Base-by-base conservation (phyloP, 2,329 filamentous ascomycete species). In the Diaporthe amygdali region DNA sequence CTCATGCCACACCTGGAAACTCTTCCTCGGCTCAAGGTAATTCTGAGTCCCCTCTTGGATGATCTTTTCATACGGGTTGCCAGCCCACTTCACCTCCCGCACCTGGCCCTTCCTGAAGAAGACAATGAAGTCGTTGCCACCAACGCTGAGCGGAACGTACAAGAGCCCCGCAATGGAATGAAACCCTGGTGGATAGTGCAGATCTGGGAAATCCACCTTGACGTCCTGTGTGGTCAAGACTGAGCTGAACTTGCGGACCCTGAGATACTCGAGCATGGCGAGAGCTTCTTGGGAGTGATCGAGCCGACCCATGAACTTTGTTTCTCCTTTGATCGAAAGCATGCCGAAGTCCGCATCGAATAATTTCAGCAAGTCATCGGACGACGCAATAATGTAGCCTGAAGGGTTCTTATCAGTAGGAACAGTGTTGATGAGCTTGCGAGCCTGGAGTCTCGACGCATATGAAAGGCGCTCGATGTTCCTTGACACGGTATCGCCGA, bases 381-480 rank as follows among this genome's bases (percentile, higher is more conserved):
- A 96, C 0, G 94, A 96, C 0, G 94, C 94, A 70, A 97, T 92
- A 59, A 97, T 97, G 78, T 97, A 97, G 0, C 94, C 94, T 0
- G 94, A 94, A 0, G 94, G 94, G 66, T 96, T 97, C 68, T 91
- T 89, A 73, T 94, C 89, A 0, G 93, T 94, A 0, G 95, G 93
- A 0, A 93, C 90, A 0, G 94, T 96, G 74, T 96, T 96, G 79
- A 97, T 97, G 20, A 97, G 86, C 77, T 97, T 97, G 30, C 95
- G 89, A 6, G 94, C 94, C 75, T 97, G 94, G 0, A 97, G 83
- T 32, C 94, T 89, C 1, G 93, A 95, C 4, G 94, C 93, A 77
- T 97, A 97, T 0, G 94, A 97, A 0, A 97, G 84, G 39, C 94
- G 87, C 79, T 97, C 95, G 46, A 97, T 96, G 75, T 96, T 97